phyloP scores from a whole-genome alignment of 495 filamentous ascomycete genomes.

The Aspergillus indologenus region DNA sequence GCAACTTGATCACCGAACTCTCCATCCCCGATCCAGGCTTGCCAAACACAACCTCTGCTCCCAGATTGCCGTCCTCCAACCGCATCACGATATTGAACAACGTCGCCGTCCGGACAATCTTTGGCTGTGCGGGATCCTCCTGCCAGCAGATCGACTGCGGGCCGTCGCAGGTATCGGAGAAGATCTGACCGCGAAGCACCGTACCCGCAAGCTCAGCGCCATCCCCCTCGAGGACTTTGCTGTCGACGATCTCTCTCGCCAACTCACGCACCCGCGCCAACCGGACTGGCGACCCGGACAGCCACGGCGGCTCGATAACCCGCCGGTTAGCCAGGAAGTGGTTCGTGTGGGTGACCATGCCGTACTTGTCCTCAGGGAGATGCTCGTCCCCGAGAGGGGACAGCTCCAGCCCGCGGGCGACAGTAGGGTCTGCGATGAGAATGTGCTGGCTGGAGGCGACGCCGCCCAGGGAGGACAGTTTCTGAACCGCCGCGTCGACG shows the following conservation, averaged over 20 bases:
- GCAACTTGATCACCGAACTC: conserved; percentile 29
- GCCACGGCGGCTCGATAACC: conserved; percentile 50
- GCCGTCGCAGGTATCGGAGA: conserved; percentile 34
- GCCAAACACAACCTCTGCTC: conserved; percentile 36
- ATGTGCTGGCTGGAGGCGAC: conserved; percentile 63
- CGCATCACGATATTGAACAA: conserved; percentile 44
- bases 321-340: conserved; percentile 53
- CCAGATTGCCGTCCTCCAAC: conserved; percentile 19
- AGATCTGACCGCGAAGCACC: conserved; percentile 29
- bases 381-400: conserved; percentile 51
- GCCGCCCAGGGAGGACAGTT: conserved; percentile 45
- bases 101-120: conserved; percentile 21
- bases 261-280: conserved; percentile 45
- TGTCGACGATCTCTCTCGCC: conserved; percentile 27
- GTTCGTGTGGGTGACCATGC: conserved; percentile 59
- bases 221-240: conserved; percentile 18
- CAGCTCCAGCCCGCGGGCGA: conserved; percentile 57
- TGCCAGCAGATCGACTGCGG: conserved; percentile 35
- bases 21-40: conserved; percentile 30
- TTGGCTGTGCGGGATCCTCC: conserved; percentile 21
- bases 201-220: conserved; percentile 17
- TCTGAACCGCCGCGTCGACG: conserved; percentile 47
- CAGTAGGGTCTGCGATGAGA: conserved; percentile 53
- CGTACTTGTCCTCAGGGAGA: conserved; percentile 43
- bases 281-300: conserved; percentile 52